These are phyloP conservation scores for Phytophthora crassamura DNA, from an alignment of 352 stramenopile species.

Conservation along the genomic window DNA sequence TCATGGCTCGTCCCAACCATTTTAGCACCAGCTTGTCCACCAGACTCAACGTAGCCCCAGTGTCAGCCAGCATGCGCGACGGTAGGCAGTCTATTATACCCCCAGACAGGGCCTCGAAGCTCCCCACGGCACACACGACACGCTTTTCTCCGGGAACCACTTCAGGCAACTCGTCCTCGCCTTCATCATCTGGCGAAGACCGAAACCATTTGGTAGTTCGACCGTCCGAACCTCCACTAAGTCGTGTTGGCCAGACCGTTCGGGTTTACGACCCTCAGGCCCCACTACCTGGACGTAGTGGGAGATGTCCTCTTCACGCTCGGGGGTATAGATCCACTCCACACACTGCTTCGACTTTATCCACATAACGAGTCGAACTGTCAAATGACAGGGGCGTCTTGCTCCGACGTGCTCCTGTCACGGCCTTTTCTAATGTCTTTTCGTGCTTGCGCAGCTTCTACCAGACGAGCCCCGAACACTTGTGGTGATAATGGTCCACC, in stretches of 20 bases:
- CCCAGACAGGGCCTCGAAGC: background rate
- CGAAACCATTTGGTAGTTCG: background rate
- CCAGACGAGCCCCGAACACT: too few relatives aligned
- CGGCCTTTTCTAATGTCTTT: too few relatives aligned
- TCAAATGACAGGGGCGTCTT: too few relatives aligned
- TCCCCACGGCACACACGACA: background rate
- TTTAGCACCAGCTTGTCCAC: background rate
- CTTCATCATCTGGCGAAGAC: background rate
- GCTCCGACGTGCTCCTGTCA: too few relatives aligned
- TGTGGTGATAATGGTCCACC: too few relatives aligned
- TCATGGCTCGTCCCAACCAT: background rate
- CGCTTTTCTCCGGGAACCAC: background rate
- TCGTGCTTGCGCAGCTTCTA: too few relatives aligned
- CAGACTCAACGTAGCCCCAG: slow-evolving; percentile 2
- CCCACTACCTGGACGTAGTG: background rate
- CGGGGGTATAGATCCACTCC: too few relatives aligned
- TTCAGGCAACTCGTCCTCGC: background rate
- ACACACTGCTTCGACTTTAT: too few relatives aligned
- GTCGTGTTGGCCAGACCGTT: background rate
- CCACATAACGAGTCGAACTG: too few relatives aligned
- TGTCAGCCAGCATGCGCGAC: background rate
- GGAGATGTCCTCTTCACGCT: background rate
- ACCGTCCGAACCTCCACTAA: background rate
- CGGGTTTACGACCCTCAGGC: background rate
- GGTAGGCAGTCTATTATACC: background rate